Conservation (phyloP, 768 basidiomycete genomes). For the Lactarius hengduanensis region DNA sequence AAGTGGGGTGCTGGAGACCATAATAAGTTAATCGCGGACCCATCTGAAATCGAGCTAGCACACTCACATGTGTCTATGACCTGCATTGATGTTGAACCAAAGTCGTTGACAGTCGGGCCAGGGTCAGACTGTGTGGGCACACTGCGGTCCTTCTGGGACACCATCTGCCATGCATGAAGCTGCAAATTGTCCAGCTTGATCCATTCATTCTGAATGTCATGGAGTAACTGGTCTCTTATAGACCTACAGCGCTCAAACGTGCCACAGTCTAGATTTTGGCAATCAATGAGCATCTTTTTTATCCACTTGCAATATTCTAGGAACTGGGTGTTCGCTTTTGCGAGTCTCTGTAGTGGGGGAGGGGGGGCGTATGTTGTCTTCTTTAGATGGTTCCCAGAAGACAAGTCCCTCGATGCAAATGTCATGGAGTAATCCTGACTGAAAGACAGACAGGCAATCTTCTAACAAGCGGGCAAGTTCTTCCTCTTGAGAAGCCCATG, state of each 20-base stretch:
- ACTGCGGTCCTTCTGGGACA: neutral
- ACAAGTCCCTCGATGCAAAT: neutral
- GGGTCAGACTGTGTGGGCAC: neutral
- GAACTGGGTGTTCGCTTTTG: neutral
- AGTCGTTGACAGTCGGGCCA: too few species aligned
- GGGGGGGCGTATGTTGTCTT: neutral
- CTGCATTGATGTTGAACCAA: too few species aligned
- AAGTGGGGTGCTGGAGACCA: neutral
- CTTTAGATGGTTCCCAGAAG: neutral
- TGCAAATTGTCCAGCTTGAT: neutral
- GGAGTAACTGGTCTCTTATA: neutral
- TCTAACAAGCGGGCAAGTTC: neutral
- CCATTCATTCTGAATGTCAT: neutral
- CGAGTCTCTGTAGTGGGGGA: neutral
- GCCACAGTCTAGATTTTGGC: neutral
- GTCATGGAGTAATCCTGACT: neutral
- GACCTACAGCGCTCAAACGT: neutral
- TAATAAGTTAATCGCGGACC: too few species aligned
- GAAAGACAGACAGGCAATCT: neutral
- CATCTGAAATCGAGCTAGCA: too few species aligned
- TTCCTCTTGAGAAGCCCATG: neutral
- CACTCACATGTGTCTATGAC: too few species aligned
- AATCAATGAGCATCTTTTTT: neutral
- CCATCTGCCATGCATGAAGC: neutral
- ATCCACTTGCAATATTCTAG: neutral